phyloP scores from a whole-genome alignment of 2,329 filamentous ascomycete genomes.

The Sporothrix phasma region DNA sequence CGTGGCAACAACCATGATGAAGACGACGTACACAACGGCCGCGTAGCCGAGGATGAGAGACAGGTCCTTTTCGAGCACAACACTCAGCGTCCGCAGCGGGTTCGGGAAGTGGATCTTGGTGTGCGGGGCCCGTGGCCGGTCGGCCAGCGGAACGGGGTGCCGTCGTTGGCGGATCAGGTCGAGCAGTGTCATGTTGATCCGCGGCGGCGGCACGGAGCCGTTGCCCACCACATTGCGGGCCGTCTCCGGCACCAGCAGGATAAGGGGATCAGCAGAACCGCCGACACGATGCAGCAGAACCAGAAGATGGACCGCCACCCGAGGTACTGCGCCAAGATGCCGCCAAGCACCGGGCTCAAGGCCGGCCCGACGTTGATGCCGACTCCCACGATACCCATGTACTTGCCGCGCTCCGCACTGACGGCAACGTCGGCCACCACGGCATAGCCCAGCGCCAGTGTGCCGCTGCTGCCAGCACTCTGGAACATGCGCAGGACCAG shows the following conservation, averaged over 20 bases:
- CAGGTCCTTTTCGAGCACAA: constrained; percentile 50
- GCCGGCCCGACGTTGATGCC: constrained; percentile 47
- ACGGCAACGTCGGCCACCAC: constrained; percentile 64
- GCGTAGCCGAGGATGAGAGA: constrained; percentile 43
- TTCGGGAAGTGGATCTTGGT: constrained; percentile 43
- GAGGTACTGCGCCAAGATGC: constrained; percentile 51
- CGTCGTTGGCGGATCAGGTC: constrained; percentile 35
- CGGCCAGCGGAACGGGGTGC: neutral
- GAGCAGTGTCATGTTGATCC: constrained; percentile 48
- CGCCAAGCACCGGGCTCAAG: constrained; percentile 52
- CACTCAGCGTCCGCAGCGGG: constrained; percentile 43
- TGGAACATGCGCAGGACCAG: constrained; percentile 53
- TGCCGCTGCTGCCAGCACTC: constrained; percentile 55
- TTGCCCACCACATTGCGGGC: constrained; percentile 51
- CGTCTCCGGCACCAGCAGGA: constrained; percentile 49
- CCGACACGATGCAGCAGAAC: constrained; percentile 51
- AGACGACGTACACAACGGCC: constrained; percentile 45
- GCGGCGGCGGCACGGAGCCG: constrained; percentile 47
- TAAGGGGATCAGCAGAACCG: constrained; percentile 41
- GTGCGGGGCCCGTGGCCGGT: constrained; percentile 16
- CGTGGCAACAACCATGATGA: constrained; percentile 44
- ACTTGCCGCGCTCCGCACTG: constrained; percentile 59
- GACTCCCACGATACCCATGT: constrained; percentile 57
- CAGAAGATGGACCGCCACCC: constrained; percentile 62
- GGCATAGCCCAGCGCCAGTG: constrained; percentile 60